Evolutionary conservation across 306 rosid species (phyloP), one percentile per base, ranked within the genome.

Genomic region (Glycine latifolia): DNA sequence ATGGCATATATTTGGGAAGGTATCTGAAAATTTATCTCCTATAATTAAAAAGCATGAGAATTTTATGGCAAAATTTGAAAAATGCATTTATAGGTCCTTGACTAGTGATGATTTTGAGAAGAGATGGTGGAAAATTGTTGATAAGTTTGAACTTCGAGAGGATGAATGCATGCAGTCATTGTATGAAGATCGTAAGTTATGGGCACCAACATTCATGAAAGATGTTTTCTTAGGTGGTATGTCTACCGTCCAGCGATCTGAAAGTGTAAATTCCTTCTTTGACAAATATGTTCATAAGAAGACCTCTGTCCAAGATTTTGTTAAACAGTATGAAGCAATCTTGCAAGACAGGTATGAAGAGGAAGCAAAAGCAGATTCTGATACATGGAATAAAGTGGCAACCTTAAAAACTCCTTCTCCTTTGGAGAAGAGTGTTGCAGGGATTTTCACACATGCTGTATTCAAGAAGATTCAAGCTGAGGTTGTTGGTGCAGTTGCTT

Each of bases 341-440:
- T 85, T 95, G 81, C 99, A 91, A 87, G 99, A 95, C 85, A 89
- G 98, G 87, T 95, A 90, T 82, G 99, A 95, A 84, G 99, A 95
- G 88, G 99, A 95, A 91, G 99, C 98, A 43, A 95, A 93, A 83
- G 98, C 98, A 79, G 98, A 95, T 88, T 93, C 91, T 44, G 99
- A 95, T 85, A 90, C 92, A 31, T 93, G 96, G 98, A 93, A 89
- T 88, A 93, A 89, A 87, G 89, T 79, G 46, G 96, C 96, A 31
- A 84, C 91, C 10, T 72, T 89, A 37, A 95, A 84, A 87, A 90
- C 99, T 78, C 99, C 99, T 77, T 95, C 99, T 5, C 99, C 99
- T 1, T 83, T 95, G 52, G 99, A 93, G 92, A 95, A 95, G 86
- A 91, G 93, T 58, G 94, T 91, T 83, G 87, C 97, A 16, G 97